Conservation (phyloP, 2,329 filamentous ascomycete genomes). For the Fonsecaea erecta region DNA sequence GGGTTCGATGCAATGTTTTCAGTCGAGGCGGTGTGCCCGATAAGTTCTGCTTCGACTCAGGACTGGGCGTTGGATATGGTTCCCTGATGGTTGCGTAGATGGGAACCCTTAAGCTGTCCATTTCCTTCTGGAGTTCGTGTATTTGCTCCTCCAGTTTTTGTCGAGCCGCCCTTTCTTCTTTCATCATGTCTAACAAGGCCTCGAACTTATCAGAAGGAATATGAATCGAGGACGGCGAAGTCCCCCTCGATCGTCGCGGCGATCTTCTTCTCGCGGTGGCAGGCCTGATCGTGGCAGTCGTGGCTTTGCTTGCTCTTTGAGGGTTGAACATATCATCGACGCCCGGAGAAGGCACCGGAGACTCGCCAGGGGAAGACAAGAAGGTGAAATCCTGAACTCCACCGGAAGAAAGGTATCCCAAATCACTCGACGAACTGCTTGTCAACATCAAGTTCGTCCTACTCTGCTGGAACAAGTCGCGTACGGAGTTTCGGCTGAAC, state of each 20-base stretch:
- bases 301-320: constrained; percentile 36
- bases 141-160: constrained; percentile 52
- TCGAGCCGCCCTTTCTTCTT: constrained; percentile 53
- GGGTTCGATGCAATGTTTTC: constrained; percentile 28
- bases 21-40: constrained; percentile 17
- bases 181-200: constrained; percentile 51
- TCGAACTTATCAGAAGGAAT: constrained; percentile 53
- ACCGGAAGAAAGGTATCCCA: constrained; percentile 18
- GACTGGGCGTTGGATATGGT: constrained; percentile 35
- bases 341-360: constrained; percentile 22
- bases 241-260: constrained; percentile 22
- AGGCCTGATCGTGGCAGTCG: constrained; percentile 35
- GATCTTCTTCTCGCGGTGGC: constrained; percentile 21
- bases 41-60: constrained; percentile 25
- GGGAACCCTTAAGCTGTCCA: constrained; percentile 34
- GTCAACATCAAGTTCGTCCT: constrained; percentile 13
- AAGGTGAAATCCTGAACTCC: constrained; percentile 29
- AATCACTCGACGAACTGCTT: constrained; percentile 18
- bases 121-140: constrained; percentile 47
- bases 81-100: constrained; percentile 35
- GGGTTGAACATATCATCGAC: constrained; percentile 25
- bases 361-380: constrained; percentile 31
- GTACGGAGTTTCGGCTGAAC: constrained; percentile 15
- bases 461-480: constrained; percentile 22
- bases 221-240: constrained; percentile 33